Base-by-base conservation (phyloP, 2,329 filamentous ascomycete genomes). In the Nemania diffusa region DNA sequence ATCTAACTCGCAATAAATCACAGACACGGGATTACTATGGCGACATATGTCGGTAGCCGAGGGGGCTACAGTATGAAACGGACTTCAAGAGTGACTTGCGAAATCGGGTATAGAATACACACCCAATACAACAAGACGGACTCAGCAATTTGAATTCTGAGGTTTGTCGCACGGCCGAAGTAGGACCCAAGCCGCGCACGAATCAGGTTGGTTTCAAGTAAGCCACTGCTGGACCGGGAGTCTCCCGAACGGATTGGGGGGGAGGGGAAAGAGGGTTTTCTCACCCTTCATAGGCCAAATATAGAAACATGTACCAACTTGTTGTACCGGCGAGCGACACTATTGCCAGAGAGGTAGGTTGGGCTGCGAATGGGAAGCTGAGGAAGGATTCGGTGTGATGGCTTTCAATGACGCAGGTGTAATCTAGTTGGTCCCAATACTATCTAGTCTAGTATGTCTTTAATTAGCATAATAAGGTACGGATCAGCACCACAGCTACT, bases 361-460 rank as follows among this genome's bases (percentile, higher is more conserved):
- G 48, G 27, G 51, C 64, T 48, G 37, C 59, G 56, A 59, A 62
- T 59, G 24, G 11, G 40, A 56, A 50, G 60, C 60, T 32, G 32
- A 34, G 65, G 27, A 57, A 61, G 51, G 44, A 64, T 63, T 63
- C 56, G 27, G 50, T 62, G 61, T 64, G 59, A 64, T 59, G 15
- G 24, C 22, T 48, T 48, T 57, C 24, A 34, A 50, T 51, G 55
- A 59, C 63, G 59, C 60, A 57, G 52, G 52, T 27, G 46, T 34
- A 20, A 44, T 51, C 51, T 26, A 51, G 48, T 34, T 53, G 57
- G 32, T 29, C 48, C 48, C 42, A 57, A 59, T 67, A 20, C 50
- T 55, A 37, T 51, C 46, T 55, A 58, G 32, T 32, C n/a, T n/a
- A n/a, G 50, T 59, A 6, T 59, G 9, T 24, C n/a, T 52, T 42